Evolutionary conservation across 2,329 filamentous ascomycete species (phyloP).

Genomic region (Colletotrichum zoysiae): DNA sequence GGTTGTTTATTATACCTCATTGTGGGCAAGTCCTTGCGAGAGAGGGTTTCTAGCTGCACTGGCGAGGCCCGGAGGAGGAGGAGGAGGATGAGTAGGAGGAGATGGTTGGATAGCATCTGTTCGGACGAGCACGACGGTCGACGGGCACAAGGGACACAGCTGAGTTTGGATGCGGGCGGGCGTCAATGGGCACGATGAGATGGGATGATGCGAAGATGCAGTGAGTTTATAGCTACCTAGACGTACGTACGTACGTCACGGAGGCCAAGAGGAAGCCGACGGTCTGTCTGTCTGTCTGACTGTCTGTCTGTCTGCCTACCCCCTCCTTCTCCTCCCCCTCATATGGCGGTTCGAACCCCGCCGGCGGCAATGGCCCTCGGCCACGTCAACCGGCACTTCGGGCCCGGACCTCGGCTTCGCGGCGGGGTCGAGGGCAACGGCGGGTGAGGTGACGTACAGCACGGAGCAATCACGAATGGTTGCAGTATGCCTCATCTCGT

Average conservation of each 20-base stretch:
- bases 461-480: background rate
- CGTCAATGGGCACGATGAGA: background rate
- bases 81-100: background rate
- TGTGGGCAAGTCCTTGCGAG: background rate
- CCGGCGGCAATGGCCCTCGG: conserved; percentile 31
- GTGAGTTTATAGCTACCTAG: conserved; percentile 13
- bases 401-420: conserved; percentile 27
- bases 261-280: background rate
- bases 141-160: background rate
- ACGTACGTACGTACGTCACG: background rate
- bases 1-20: conserved; percentile 27
- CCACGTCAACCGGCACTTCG: conserved; percentile 34
- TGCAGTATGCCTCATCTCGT: too few relatives aligned
- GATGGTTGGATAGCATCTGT: conserved; percentile 8
- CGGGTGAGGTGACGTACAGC: background rate
- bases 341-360: conserved; percentile 13
- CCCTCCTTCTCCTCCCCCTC: conserved; percentile 1
- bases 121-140: background rate
- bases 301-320: conserved; percentile 1
- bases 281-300: background rate
- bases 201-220: background rate
- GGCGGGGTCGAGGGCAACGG: background rate
- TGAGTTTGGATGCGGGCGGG: background rate
- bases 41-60: background rate
- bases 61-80: background rate